Conservation (phyloP, 805 yeast species). For the Wickerhamiella shivajii region DNA sequence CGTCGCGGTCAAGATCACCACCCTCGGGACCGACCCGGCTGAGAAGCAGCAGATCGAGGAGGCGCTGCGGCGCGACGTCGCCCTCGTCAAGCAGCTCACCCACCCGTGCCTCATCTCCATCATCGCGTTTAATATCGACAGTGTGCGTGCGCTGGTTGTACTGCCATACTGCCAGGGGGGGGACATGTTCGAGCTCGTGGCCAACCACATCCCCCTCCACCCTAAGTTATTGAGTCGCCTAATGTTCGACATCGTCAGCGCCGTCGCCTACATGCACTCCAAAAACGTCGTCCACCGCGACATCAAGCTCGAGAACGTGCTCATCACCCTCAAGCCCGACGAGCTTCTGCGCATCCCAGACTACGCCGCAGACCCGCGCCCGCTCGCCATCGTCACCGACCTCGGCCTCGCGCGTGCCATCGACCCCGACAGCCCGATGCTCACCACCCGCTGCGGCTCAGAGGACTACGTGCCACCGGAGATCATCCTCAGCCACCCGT, state of each 20-base stretch:
- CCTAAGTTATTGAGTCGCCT: constrained; percentile 42
- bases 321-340: constrained; percentile 29
- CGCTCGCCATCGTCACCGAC: constrained; percentile 57
- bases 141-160: constrained; percentile 34
- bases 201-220: constrained; percentile 31
- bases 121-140: constrained; percentile 28
- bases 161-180: constrained; percentile 77
- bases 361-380: constrained; percentile 17
- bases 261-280: constrained; percentile 58
- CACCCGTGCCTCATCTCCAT: constrained; percentile 63
- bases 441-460: constrained; percentile 87
- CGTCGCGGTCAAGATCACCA: constrained; percentile 62
- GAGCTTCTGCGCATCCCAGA: constrained; percentile 21
- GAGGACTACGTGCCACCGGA: constrained; percentile 97
- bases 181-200: constrained; percentile 55
- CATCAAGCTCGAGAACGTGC: constrained; percentile 72
- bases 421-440: constrained; percentile 41
- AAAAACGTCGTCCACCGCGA: constrained; percentile 74
- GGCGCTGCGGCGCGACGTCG: constrained; percentile 58
- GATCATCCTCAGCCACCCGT: constrained; percentile 72
- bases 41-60: constrained; percentile 41
- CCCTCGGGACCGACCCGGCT: constrained; percentile 29
- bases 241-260: constrained; percentile 54
- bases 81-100: constrained; percentile 30
- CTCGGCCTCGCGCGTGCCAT: constrained; percentile 74